Evolutionary conservation across 2,329 filamentous ascomycete species (phyloP), one percentile per base, ranked within the genome.

Genomic region (Fusarium liriodendri): DNA sequence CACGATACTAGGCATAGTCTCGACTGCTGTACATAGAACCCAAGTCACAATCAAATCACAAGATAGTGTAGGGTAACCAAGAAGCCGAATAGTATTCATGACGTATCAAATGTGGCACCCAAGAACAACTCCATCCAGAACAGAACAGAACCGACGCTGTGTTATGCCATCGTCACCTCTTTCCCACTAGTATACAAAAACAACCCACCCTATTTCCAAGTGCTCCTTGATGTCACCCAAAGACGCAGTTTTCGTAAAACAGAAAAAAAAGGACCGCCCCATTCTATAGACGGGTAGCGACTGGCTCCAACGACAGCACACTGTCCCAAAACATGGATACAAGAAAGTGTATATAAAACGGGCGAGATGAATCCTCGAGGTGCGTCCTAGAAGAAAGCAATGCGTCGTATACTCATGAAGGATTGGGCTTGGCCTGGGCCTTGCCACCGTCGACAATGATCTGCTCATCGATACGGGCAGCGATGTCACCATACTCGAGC

Each of bases 361-460:
- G 33, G 18, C 5, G 52, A 64, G 20, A 50, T 45, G 27, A 60
- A 45, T 22, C 40, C 29, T 58, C 29, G 42, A 11, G 64, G 20
- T 8, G 18, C 58, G 32, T 47, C 54, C 59, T 20, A 32, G 33
- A 40, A 61, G 29, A 60, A 70, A 55, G 32, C 33, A 45, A 33
- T 54, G 47, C 52, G 62, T 74, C 72, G 38, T 74, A 58, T 57
- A 54, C 40, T 74, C 72, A 74, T 74, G 72, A 64, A 62, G 33
- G 47, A 22, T 58, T 61, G 35, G 68, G 32, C 37, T 66, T 60
- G 29, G 64, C 58, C 6, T 74, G 77, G 0, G 85, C 81, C 67
- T 83, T 87, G 14, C 91, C 92, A 1, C 86, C 89, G 55, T 93
- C 90, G 50, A 93, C 90, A 64, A 93, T 89, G 58, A 92, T 88